A percentile compares a stretch with the other conserved stretches of the same genome.
These are phyloP conservation scores for Cenchrus fungigraminus DNA, from an alignment of 176 grass and related monocot species.

Conservation along the genomic window DNA sequence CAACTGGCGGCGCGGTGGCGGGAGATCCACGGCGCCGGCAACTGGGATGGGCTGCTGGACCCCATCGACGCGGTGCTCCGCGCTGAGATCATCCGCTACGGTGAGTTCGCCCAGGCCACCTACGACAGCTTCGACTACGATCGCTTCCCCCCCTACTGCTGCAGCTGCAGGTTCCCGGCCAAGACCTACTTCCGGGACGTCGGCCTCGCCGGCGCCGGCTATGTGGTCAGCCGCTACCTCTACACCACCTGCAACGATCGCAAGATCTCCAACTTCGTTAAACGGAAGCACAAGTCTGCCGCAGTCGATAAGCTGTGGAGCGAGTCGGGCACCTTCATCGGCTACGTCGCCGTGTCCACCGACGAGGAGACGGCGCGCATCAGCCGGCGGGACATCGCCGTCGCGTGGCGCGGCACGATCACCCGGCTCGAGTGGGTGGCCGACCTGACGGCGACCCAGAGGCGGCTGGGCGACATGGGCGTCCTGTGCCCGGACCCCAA, in stretches of 20 bases:
- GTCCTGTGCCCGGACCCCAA: constrained; percentile 55
- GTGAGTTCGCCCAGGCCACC: constrained; percentile 69
- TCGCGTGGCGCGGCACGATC: constrained; percentile 76
- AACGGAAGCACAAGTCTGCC: background rate
- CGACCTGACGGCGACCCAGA: constrained; percentile 48
- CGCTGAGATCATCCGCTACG: constrained; percentile 66
- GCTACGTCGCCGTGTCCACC: constrained; percentile 68
- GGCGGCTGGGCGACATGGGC: background rate
- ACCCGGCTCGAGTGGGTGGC: constrained; percentile 73
- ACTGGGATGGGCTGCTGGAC: constrained; percentile 60
- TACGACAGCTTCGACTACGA: constrained; percentile 79
- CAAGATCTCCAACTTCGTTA: background rate
- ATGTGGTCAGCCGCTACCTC: constrained; percentile 56
- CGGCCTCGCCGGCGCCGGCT: constrained; percentile 49
- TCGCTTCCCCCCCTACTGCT: constrained; percentile 58
- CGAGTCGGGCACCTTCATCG: constrained; percentile 71
- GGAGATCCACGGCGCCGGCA: constrained; percentile 61
- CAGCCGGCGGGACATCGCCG: constrained; percentile 63
- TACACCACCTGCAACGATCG: constrained; percentile 49
- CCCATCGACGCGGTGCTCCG: constrained; percentile 63
- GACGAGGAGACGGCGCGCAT: constrained; percentile 52
- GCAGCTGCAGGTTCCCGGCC: constrained; percentile 52
- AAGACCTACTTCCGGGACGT: constrained; percentile 44
- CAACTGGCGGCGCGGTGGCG: constrained; percentile 51
- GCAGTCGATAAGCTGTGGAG: constrained; percentile 47